Percentiles rank a stretch among this genome's conserved stretches.
These are phyloP conservation scores for Skeletonema costatum DNA, from an alignment of 108 stramenopile species.

Conservation along the genomic window DNA sequence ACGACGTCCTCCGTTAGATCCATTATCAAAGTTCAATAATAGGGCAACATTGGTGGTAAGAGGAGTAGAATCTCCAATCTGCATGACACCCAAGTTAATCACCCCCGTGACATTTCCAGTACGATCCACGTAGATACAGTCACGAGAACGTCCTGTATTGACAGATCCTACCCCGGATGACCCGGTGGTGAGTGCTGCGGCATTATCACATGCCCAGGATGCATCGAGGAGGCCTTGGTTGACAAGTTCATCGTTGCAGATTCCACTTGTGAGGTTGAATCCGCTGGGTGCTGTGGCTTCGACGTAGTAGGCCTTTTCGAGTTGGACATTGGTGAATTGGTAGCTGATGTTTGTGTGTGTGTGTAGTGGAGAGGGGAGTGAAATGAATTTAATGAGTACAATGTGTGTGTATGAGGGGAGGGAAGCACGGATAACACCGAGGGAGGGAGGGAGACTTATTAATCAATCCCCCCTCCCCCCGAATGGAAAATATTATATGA, in stretches of 20 bases:
- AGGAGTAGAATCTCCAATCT: slow-evolving; percentile 9
- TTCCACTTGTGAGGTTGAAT: slow-evolving; percentile 26
- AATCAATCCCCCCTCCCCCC: no score
- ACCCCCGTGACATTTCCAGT: not conserved
- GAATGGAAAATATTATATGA: no score
- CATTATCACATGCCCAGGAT: not conserved
- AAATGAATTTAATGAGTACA: no score
- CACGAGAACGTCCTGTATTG: not conserved
- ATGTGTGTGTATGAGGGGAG: no score
- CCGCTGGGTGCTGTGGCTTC: slow-evolving; percentile 25
- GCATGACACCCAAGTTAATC: slow-evolving; percentile 15
- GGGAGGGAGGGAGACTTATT: no score
- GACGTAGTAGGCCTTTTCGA: slow-evolving; percentile 15
- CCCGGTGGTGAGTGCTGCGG: not conserved
- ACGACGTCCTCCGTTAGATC: not conserved
- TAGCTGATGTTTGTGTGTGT: not conserved
- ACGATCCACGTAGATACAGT: slow-evolving; percentile 6
- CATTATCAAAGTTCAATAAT: slow-evolving; percentile 19
- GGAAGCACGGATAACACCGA: no score
- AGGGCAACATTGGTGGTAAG: slow-evolving; percentile 10
- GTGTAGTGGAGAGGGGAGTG: no score
- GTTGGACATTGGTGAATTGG: not conserved
- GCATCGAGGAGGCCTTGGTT: not conserved
- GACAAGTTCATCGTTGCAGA: slow-evolving; percentile 23
- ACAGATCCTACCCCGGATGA: not conserved